A percentile compares a stretch with the other conserved stretches of the same genome.
phyloP scores from a whole-genome alignment of 441 rosid species.

The California macrophylla region DNA sequence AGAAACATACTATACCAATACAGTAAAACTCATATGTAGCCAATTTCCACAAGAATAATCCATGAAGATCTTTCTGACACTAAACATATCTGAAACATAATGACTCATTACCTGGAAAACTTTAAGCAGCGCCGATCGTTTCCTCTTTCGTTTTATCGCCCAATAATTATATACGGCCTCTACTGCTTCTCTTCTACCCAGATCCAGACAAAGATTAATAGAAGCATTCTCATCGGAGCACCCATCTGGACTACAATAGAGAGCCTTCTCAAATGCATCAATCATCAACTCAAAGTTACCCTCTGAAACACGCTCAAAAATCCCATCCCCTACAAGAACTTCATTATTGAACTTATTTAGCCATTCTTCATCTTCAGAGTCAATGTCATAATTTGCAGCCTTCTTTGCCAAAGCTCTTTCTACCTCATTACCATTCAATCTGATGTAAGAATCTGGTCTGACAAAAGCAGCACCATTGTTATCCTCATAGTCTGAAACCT shows the following conservation, averaged over 20 bases:
- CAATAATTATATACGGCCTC: constrained; percentile 68
- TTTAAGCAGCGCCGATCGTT: constrained; percentile 45
- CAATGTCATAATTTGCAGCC: constrained; percentile 72
- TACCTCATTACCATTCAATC: constrained; percentile 50
- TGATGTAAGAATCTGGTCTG: constrained; percentile 53
- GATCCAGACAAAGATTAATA: constrained; percentile 30
- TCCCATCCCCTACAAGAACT: constrained; percentile 22
- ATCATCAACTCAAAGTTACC: constrained; percentile 73
- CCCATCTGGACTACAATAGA: constrained; percentile 46
- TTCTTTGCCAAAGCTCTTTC: constrained; percentile 67
- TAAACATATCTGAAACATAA: constrained; percentile 1
- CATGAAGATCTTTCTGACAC: background rate
- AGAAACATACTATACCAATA: background rate
- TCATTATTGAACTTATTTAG: constrained; percentile 42
- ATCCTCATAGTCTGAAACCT: constrained; percentile 45
- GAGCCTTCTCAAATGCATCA: constrained; percentile 77
- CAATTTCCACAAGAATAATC: background rate
- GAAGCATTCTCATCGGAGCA: constrained; percentile 43
- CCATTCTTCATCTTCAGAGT: constrained; percentile 93
- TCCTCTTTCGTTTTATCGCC: constrained; percentile 61
- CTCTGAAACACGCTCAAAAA: constrained; percentile 31
- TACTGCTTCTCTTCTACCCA: constrained; percentile 49
- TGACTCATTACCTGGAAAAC: constrained; percentile 64
- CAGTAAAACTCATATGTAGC: background rate
- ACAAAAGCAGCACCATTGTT: constrained; percentile 26